Evolutionary conservation across 176 grass and related monocot species (phyloP).

Genomic region (Zizania latifolia): DNA sequence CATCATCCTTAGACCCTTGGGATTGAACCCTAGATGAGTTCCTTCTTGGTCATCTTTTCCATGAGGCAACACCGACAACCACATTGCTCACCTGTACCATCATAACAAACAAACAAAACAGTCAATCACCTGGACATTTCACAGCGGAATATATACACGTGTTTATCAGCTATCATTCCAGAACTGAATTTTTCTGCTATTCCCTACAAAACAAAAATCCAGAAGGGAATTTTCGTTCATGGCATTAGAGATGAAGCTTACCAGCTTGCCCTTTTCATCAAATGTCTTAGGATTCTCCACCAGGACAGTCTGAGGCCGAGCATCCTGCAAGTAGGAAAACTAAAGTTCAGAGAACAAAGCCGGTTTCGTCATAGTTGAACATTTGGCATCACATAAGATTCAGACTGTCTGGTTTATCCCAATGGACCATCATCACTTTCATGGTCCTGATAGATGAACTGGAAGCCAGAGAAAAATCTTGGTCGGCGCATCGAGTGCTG

Average conservation of each 20-base stretch:
- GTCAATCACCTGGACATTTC: slow-evolving; percentile 11
- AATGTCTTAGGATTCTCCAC: slow-evolving; percentile 61
- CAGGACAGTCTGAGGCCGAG: slow-evolving; percentile 46
- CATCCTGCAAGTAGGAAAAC: slow-evolving; percentile 35
- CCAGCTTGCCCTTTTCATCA: slow-evolving; percentile 50
- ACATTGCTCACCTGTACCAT: slow-evolving; percentile 45
- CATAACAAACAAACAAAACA: slow-evolving; percentile 6
- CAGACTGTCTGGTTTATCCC: not conserved
- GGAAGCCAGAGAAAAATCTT: not conserved
- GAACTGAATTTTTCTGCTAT: not conserved
- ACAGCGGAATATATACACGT: not conserved
- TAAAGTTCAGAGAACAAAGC: slow-evolving; percentile 30
- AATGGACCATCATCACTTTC: not conserved
- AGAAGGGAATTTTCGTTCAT: not conserved
- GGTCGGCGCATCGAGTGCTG: not conserved
- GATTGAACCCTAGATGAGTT: not conserved
- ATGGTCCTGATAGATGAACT: not conserved
- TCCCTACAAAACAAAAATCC: not conserved
- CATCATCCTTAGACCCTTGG: slow-evolving; percentile 30
- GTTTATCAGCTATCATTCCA: not conserved
- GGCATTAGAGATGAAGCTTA: slow-evolving; percentile 20
- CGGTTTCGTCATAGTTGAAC: not conserved
- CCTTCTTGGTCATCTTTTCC: slow-evolving; percentile 48
- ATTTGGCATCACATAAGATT: slow-evolving; percentile 34
- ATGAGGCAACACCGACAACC: slow-evolving; percentile 43